Evolutionary conservation across 129 eudicot species (phyloP).

Genomic region (Lactuca saligna): DNA sequence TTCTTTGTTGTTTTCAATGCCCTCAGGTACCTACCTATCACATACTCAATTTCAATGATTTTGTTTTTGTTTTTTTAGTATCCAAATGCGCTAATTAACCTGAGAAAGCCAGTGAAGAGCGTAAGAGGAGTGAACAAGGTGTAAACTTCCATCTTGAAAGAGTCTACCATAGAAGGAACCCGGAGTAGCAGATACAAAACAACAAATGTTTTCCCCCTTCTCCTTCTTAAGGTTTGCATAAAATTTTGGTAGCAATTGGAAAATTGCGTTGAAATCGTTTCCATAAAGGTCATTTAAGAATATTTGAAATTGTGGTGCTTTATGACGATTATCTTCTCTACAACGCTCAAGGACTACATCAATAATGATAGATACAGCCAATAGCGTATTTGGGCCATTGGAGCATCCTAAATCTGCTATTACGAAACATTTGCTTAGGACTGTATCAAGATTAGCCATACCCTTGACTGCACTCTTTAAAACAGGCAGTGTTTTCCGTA

Average conservation of each 20-base stretch:
- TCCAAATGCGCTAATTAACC: slow-evolving; percentile 17
- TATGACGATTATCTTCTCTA: neutral
- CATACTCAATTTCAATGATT: neutral
- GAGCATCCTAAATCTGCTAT: slow-evolving; percentile 41
- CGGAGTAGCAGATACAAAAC: slow-evolving; percentile 39
- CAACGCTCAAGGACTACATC: slow-evolving; percentile 11
- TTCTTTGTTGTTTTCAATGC: slow-evolving; percentile 29
- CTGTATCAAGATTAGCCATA: neutral
- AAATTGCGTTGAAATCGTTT: slow-evolving; percentile 36
- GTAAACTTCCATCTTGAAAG: slow-evolving; percentile 18
- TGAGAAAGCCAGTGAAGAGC: slow-evolving; percentile 42
- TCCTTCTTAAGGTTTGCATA: too few relatives aligned
- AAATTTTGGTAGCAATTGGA: neutral
- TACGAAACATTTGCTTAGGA: slow-evolving; percentile 6
- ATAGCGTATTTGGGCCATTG: slow-evolving; percentile 34
- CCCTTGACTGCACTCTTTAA: slow-evolving; percentile 28
- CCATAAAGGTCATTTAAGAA: slow-evolving; percentile 32
- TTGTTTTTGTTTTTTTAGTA: neutral
- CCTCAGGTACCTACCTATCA: slow-evolving; percentile 35
- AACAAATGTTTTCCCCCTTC: slow-evolving; percentile 3
- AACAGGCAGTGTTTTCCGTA: slow-evolving; percentile 7
- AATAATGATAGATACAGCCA: slow-evolving; percentile 18
- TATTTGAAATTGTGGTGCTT: slow-evolving; percentile 27
- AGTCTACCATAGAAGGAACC: slow-evolving; percentile 43
- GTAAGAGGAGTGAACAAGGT: neutral